Evolutionary conservation across 352 stramenopile genomes (phyloP), one percentile per base, ranked within the genome.

Genomic region (Stephanocyclus meneghinianus): DNA sequence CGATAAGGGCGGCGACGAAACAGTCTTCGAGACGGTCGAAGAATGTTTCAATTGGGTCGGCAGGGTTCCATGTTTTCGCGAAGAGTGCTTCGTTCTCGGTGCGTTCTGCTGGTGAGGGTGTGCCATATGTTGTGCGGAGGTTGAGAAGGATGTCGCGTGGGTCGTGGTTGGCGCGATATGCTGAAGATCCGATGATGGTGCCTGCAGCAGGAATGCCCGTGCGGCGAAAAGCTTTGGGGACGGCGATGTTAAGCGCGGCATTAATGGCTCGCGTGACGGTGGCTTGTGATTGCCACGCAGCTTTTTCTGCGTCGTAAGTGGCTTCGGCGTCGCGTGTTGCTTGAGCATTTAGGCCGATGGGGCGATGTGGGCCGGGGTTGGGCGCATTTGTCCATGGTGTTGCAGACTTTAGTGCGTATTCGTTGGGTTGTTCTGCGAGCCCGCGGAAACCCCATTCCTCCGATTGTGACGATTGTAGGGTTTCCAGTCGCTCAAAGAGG

Each of bases 1-100:
- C 18, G 1, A 63, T 18, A 9, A 83, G 13, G 6, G 69, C 35
- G 2, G 64, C 13, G 29, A 71, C n/a, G 18, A 71, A 79, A 18
- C 50, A 75, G 2, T 83, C 61, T 48, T 83, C 59, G n/a, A 83
- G 60, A 1, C 62, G 69, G 4, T 71, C 37, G 45, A 74, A 78
- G 0, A 75, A 47, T 15, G 59, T 35, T 72, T 83, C 67, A 29
- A 79, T 69, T 11, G 75, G 62, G 11, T 83, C 42, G 2, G 2
- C 51, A 16, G 57, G 50, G 11, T 74, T 62, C 69, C 76, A 78
- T 62, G 40, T 16, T 15, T 1, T 1, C 1, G 42, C 50, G 26
- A 57, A 57, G 2, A 13, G 6, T 8, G 2, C 2, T 8, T 70
- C 18, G 32, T 59, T 59, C 9, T 2, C 30, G 2, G 6, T 60